Conservation (phyloP, 2,329 filamentous ascomycete genomes). For the Sarocladium strictum region DNA sequence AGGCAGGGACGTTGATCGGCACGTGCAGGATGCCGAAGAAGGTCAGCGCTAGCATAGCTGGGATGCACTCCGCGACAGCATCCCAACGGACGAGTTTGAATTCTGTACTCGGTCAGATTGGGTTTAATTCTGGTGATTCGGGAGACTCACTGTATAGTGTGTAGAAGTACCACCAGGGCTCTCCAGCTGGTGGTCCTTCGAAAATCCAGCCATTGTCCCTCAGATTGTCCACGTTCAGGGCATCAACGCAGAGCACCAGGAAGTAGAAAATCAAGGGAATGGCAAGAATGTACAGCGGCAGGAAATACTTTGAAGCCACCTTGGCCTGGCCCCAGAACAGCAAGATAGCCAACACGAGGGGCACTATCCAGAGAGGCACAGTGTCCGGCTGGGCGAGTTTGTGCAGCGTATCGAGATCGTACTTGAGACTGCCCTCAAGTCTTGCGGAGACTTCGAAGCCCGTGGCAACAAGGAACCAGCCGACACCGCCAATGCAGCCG, state of each 20-base stretch:
- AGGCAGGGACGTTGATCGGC: constrained; percentile 92
- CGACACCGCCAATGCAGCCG: constrained; percentile 94
- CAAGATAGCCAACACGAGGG: constrained; percentile 67
- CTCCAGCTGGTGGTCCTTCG: constrained; percentile 71
- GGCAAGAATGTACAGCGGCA: constrained; percentile 78
- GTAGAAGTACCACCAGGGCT: constrained; percentile 98
- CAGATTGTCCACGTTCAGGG: constrained; percentile 60
- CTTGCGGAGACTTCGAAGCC: constrained; percentile 91
- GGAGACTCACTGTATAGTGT: constrained; percentile 74
- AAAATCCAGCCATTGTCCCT: constrained; percentile 86
- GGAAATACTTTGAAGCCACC: constrained; percentile 74
- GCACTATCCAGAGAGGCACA: constrained; percentile 75
- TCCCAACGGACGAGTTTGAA: constrained; percentile 77
- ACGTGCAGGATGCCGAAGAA: constrained; percentile 98
- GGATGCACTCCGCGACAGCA: constrained; percentile 76
- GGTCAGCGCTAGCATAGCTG: constrained; percentile 92
- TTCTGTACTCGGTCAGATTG: constrained; percentile 41
- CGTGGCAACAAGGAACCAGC: constrained; percentile 88
- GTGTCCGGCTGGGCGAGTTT: constrained; percentile 70
- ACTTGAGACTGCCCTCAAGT: constrained; percentile 77
- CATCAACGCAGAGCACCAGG: constrained; percentile 63
- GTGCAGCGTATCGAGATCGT: constrained; percentile 68
- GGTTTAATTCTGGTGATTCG: background rate
- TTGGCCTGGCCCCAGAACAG: constrained; percentile 73
- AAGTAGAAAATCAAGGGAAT: constrained; percentile 76